phyloP scores from a whole-genome alignment of 2,329 filamentous ascomycete genomes.

The Cladosporium sp. region DNA sequence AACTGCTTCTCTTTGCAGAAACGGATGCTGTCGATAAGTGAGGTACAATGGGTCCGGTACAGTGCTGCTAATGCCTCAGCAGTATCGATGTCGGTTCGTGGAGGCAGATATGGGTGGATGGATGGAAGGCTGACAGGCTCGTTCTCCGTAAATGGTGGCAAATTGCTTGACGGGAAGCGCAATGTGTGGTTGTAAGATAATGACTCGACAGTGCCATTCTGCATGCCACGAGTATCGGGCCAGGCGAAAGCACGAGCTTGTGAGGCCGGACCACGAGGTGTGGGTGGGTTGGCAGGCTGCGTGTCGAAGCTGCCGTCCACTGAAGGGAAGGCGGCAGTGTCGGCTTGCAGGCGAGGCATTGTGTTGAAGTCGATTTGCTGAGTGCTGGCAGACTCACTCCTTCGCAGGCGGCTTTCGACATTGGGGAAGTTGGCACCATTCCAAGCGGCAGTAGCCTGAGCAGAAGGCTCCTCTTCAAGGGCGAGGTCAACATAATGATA shows the following conservation, averaged over 20 bases:
- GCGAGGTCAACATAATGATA: conserved; percentile 78
- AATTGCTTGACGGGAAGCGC: conserved; percentile 61
- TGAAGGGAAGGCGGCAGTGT: conserved; percentile 51
- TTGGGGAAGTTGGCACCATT: conserved; percentile 28
- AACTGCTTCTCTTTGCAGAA: conserved; percentile 98
- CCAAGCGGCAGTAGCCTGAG: conserved; percentile 30
- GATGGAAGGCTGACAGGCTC: conserved; percentile 79
- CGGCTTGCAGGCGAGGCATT: conserved; percentile 50
- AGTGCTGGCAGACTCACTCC: conserved; percentile 35
- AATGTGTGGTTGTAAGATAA: conserved; percentile 64
- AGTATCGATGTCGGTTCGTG: conserved; percentile 80
- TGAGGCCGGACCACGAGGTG: conserved; percentile 44
- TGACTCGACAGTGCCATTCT: conserved; percentile 43
- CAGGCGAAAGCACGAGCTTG: conserved; percentile 50
- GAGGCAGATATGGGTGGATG: conserved; percentile 78
- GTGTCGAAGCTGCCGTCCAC: conserved; percentile 37
- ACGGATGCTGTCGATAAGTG: conserved; percentile 89
- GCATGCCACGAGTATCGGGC: conserved; percentile 47
- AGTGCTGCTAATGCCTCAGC: conserved; percentile 83
- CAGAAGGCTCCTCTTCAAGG: conserved; percentile 47
- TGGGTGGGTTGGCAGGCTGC: conserved; percentile 31
- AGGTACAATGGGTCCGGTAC: conserved; percentile 93
- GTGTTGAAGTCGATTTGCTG: conserved; percentile 42
- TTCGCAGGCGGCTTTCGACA: conserved; percentile 28
- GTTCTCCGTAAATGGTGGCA: conserved; percentile 62